These are phyloP conservation scores for Hagleromyces aurorensis DNA, from an alignment of 805 yeast species.

Conservation along the genomic window DNA sequence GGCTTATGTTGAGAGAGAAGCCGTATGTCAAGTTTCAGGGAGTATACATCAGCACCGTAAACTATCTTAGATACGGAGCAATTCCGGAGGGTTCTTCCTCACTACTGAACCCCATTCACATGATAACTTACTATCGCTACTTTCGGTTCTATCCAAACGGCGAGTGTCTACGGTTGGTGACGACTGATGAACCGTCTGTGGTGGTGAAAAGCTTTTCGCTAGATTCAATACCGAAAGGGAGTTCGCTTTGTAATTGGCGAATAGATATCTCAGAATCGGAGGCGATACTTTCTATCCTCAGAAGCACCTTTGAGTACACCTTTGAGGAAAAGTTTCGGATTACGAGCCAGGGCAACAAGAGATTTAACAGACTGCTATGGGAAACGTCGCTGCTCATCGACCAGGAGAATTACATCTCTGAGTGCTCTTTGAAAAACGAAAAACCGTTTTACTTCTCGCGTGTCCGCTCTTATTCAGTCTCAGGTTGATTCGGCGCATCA, in stretches of 20 bases:
- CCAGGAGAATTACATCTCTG: conserved; percentile 46
- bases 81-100: conserved; percentile 55
- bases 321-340: conserved; percentile 60
- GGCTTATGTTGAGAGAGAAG: conserved; percentile 38
- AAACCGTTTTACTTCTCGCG: conserved; percentile 71
- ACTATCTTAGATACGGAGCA: conserved; percentile 79
- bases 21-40: conserved; percentile 81
- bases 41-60: conserved; percentile 75
- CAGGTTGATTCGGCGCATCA: too few species aligned
- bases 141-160: conserved; percentile 78
- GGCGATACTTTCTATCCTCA: conserved; percentile 45
- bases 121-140: conserved; percentile 85
- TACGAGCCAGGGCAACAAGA: conserved; percentile 49
- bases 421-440: conserved; percentile 59
- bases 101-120: conserved; percentile 68
- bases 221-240: conserved; percentile 30
- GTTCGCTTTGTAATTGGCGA: conserved; percentile 49
- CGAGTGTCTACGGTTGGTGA: conserved; percentile 55
- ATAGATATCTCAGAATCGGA: conserved; percentile 43
- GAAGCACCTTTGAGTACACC: conserved; percentile 51
- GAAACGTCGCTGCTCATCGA: conserved; percentile 48
- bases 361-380: conserved; percentile 73
- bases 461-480: conserved; percentile 38
- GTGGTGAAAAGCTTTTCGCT: conserved; percentile 51
- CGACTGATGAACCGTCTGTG: conserved; percentile 61